A percentile compares a stretch with the other conserved stretches of the same genome.
Conservation (phyloP, 2,329 filamentous ascomycete genomes). For the Neonectria magnoliae region DNA sequence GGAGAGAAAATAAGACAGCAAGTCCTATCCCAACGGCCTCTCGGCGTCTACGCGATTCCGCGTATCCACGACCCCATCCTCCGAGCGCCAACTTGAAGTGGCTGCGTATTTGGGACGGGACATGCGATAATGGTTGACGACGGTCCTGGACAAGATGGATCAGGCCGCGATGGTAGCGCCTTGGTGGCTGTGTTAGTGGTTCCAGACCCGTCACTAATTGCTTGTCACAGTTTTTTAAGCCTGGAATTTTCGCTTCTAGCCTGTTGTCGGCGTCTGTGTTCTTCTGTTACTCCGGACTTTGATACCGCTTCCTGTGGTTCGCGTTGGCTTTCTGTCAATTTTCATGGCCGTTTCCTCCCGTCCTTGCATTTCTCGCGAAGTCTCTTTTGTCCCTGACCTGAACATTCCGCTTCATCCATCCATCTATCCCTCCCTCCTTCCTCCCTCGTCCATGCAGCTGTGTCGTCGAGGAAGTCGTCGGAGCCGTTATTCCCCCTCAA, state of each 20-base stretch:
- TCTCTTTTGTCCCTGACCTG: neutral
- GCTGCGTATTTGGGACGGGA: too few species aligned
- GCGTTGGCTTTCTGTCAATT: neutral
- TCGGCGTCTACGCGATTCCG: conserved; percentile 9
- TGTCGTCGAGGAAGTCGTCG: conserved; percentile 7
- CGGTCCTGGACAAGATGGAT: neutral
- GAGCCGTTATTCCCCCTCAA: conserved; percentile 4
- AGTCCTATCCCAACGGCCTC: neutral
- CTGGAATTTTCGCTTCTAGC: neutral
- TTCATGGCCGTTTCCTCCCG: conserved; percentile 10
- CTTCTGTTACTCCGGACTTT: neutral
- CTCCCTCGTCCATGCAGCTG: neutral
- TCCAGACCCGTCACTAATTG: neutral
- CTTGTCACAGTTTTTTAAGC: neutral
- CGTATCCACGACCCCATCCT: conserved; percentile 7
- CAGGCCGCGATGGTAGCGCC: neutral
- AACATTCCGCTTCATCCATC: conserved; percentile 10
- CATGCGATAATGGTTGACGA: too few species aligned
- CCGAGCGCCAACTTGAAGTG: too few species aligned
- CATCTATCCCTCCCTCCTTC: neutral
- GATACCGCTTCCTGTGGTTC: neutral
- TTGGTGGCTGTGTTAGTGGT: neutral
- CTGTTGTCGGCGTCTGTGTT: neutral
- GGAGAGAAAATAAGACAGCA: neutral
- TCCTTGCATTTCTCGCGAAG: conserved; percentile 5